Evolutionary conservation across 192 early-diverging fungal genomes (phyloP), one percentile per base, ranked within the genome.

Genomic region (Chytriomyces sp.): DNA sequence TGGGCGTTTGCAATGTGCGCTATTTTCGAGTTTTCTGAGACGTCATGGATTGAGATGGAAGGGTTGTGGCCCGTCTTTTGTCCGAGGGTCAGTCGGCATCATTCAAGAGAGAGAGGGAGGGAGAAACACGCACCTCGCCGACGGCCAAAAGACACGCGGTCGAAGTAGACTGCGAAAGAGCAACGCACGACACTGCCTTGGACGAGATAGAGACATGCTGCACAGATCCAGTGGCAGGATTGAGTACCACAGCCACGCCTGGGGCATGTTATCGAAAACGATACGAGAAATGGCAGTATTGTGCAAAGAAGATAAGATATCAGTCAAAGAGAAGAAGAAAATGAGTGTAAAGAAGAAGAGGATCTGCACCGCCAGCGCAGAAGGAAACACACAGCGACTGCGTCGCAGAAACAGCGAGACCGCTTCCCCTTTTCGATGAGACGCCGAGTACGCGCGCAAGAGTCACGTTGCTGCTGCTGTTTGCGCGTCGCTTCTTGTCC

Each of bases 41-140:
- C 85, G 70, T 93, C 84, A 90, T 90, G 95, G 60, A 95, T 87
- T 11, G 92, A 47, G 6, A 94, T 91, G 64, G 89, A 75, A 11
- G 94, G 94, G 68, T 93, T 89, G 84, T 94, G 93, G 7, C 93
- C 93, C 45, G 86, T 79, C 92, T 94, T 64, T 62, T 16, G 53
- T 50, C 7, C 46, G 6, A 11, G 23, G 8, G 26, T 23, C 46
- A 50, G 50, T 64, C 64, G 53, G 35, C 57, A 35, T 35, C 28
- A 35, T 35, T 35, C 49, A 65, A 45, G 18, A 82, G 84, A 23
- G 50, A 48, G 45, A 24, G 20, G 64, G 10, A 24, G 13, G 46
- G 46, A 18, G 44, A 68, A 23, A 1, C 10, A 67, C 10, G 57
- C 82, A 93, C 92, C 89, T 94, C 92, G 44, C 92, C 93, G 66